Conservation (phyloP, 2,329 filamentous ascomycete genomes). For the Pyricularia pennisetigena region DNA sequence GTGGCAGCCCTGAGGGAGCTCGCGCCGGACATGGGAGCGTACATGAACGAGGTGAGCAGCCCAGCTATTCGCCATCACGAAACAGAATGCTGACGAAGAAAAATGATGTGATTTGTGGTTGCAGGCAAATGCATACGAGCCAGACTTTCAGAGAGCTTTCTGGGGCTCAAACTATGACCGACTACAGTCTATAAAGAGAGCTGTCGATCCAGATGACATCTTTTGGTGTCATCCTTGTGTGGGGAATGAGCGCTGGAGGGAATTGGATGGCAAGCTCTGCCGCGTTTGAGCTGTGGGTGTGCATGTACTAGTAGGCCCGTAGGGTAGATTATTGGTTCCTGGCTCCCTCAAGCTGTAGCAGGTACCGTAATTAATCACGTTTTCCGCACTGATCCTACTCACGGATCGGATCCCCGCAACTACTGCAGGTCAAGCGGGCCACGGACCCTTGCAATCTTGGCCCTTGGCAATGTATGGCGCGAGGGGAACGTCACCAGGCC, state of each 20-base stretch:
- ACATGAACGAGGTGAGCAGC: conserved; percentile 12
- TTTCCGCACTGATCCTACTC: not conserved
- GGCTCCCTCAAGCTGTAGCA: too few species aligned
- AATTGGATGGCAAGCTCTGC: conserved; percentile 11
- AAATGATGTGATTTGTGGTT: too few species aligned
- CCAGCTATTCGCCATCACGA: not conserved
- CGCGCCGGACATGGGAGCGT: conserved; percentile 13
- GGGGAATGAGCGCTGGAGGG: conserved; percentile 19
- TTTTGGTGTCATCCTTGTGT: conserved; percentile 29
- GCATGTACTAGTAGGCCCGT: too few species aligned
- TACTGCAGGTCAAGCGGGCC: not conserved
- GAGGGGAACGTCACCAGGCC: not conserved
- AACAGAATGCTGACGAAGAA: not conserved
- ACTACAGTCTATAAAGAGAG: conserved; percentile 23
- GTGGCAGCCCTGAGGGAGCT: conserved; percentile 16
- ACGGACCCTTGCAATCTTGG: not conserved
- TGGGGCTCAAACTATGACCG: conserved; percentile 23
- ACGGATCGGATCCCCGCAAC: not conserved
- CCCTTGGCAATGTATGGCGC: not conserved
- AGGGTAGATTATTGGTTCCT: too few species aligned
- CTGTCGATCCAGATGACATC: conserved; percentile 25
- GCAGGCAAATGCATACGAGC: conserved; percentile 10
- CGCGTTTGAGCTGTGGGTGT: conserved; percentile 7
- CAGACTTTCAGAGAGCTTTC: conserved; percentile 14
- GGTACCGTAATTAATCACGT: too few species aligned